Evolutionary conservation across 1,284 basidiomycete genomes (phyloP), one percentile per base, ranked within the genome.

Genomic region (Moesziomyces antarcticus): DNA sequence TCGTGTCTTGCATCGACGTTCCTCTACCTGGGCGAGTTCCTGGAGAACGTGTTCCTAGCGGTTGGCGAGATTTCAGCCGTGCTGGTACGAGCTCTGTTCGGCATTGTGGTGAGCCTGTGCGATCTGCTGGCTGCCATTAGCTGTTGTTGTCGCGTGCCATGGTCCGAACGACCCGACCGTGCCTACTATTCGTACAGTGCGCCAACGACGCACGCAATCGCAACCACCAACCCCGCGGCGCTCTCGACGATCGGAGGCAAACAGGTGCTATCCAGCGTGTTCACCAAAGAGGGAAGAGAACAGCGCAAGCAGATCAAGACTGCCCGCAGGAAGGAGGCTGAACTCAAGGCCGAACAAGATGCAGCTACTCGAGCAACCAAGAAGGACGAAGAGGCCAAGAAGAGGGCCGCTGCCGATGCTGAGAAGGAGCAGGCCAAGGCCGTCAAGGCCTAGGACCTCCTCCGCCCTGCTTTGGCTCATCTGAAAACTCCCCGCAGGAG

Each of bases 101-200:
- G 68, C 42, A 52, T 80, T 54, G 49, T 79, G 4, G 68, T 80
- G 27, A 64, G 72, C n/a, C 66, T 80, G 11, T 79, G 77, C 49
- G 78, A 80, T 43, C 30, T 79, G 18, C 65, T 80, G 1, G 78
- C 78, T 2, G 77, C 77, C n/a, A 52, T 70, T 47, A 67, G 65
- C 49, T 80, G 78, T 54, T 80, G 78, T 47, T 80, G 49, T 44
- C 60, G 72, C 24, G 77, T 79, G 3, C 78, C 77, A 1, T 80
- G 66, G 63, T 56, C 53, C 2, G 63, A 79, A 33, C 59, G 78
- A 43, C 78, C 78, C 7, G 77, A 77, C 24, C 63, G 77, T 3
- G 35, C 46, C 16, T 60, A 44, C 18, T 77, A 60, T 48, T 56
- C 47, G 4, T 77, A 73, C 46, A 24, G 50, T 13, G 47, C 70